Evolutionary conservation across 805 yeast species (phyloP), one percentile per base, ranked within the genome.

Genomic region (Helenozyma rhizophorensis): DNA sequence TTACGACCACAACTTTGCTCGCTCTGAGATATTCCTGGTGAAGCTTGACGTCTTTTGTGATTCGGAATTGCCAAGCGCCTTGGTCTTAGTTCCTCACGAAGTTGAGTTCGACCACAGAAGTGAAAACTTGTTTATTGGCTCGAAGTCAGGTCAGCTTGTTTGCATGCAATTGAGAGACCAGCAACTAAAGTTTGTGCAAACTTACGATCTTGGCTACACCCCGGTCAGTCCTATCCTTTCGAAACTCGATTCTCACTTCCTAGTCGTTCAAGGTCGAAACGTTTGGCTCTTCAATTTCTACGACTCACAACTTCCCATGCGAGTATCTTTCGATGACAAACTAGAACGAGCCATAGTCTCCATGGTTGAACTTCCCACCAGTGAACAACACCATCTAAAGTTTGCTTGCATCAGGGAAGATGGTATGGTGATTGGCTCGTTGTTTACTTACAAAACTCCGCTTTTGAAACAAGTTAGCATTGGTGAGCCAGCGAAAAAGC

Each of bases 251-350:
- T 32, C 36, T 1, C 42, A 47, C n/a, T 43, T 48, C n/a, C 34
- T 56, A 5, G 46, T 60, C 21, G 50, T 52, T 1, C 34, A 40
- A 14, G 51, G 60, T 22, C 54, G 56, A 13, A 48, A 51, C 13
- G 30, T 62, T 2, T 66, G 68, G 67, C 36, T 62, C 13, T 34
- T 65, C 22, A 56, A 63, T 36, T 38, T 49, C 8, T 48, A 53
- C 31, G 53, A 47, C 2, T 50, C 58, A 6, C 28, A 31, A 6
- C 45, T 33, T 13, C 72, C 71, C 2, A 32, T 32, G 7, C 49
- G 52, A 26, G 62, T 64, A 7, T 43, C 50, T 16, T 62, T 63
- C 28, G 68, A 62, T 10, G 70, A 66, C 25, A 56, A 46, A 21
- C 41, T 43, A 17, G 70, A 65, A 13, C 52, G 60, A 16, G 26